A percentile compares a stretch with the other conserved stretches of the same genome.
Evolutionary conservation across 768 basidiomycete species (phyloP).

Genomic region (Hygrocybe coccinea): DNA sequence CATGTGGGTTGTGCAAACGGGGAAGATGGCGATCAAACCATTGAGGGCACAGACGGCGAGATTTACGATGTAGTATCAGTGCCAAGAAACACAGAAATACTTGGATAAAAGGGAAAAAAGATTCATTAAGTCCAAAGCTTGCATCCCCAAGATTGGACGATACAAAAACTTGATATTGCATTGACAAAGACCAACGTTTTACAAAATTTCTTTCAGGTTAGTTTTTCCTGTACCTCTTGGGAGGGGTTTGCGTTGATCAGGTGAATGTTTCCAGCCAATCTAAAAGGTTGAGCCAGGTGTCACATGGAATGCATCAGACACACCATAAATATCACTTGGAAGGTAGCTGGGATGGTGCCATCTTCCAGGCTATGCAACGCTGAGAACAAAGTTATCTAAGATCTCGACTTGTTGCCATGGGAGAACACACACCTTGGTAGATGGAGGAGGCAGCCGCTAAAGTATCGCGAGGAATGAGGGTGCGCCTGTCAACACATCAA

Average conservation of each 20-base stretch:
- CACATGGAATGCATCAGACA: constrained; percentile 17
- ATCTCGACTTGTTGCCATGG: background rate
- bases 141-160: no score
- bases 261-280: constrained; percentile 83
- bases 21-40: constrained; percentile 9
- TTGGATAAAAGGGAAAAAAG: no score
- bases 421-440: constrained; percentile 63
- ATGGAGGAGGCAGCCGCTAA: constrained; percentile 88
- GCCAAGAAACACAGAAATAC: no score
- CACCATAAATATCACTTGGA: constrained; percentile 93
- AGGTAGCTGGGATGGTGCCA: constrained; percentile 87
- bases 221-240: constrained; percentile 58
- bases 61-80: background rate
- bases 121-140: no score
- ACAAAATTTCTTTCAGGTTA: constrained; percentile 58
- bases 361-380: constrained; percentile 82
- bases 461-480: constrained; percentile 76
- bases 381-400: constrained; percentile 26
- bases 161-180: no score
- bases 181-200: background rate
- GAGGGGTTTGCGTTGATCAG: constrained; percentile 60
- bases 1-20: constrained; percentile 13
- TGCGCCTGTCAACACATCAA: constrained; percentile 42
- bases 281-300: constrained; percentile 21
- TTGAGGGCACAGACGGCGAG: constrained; percentile 7